Evolutionary conservation across 2,329 filamentous ascomycete genomes (phyloP).

Genomic region (Beauveria brongniartii): DNA sequence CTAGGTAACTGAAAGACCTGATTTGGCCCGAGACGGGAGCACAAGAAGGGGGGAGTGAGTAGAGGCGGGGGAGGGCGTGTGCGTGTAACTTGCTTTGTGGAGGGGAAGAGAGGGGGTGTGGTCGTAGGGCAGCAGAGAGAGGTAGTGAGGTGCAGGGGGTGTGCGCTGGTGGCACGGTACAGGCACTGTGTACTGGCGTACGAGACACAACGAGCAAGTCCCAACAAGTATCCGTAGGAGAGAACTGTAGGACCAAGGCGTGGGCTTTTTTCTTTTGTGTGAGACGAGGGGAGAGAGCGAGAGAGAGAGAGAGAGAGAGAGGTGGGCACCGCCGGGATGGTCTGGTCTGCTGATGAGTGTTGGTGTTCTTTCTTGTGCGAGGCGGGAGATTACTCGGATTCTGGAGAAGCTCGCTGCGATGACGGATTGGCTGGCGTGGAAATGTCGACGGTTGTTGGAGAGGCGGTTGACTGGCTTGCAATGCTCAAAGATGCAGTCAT

Average conservation of each 20-base stretch:
- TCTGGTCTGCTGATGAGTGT: conserved; percentile 4
- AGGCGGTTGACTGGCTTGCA: conserved; percentile 5
- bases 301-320: not conserved
- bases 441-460: not conserved
- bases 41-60: not conserved
- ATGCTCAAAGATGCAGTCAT: not conserved
- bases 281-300: no score
- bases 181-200: conserved; percentile 4
- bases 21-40: not conserved
- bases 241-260: not conserved
- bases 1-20: not conserved
- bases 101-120: not conserved
- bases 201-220: not conserved
- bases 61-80: not conserved
- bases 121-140: not conserved
- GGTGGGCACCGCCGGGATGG: not conserved
- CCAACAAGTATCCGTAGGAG: not conserved
- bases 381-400: conserved; percentile 7
- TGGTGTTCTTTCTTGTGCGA: not conserved
- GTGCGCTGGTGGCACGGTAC: conserved; percentile 2
- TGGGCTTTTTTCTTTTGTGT: not conserved
- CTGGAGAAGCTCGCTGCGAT: not conserved
- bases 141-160: conserved; percentile 1
- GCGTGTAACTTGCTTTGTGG: not conserved
- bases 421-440: not conserved